Conservation (phyloP, 192 early-diverging fungal genomes). For the Gorgonomyces haynaldii region DNA sequence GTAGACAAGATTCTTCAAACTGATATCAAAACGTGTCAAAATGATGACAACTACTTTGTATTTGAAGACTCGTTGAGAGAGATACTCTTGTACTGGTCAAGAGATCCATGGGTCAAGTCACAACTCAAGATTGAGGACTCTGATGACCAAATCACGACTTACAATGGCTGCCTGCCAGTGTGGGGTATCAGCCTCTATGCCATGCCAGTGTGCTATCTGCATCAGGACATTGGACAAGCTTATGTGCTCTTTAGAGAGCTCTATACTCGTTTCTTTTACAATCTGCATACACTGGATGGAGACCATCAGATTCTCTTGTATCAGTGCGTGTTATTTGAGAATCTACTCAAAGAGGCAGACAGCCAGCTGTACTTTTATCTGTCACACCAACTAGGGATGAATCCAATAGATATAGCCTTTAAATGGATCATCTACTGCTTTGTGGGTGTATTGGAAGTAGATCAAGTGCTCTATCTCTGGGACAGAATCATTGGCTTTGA, state of each 20-base stretch:
- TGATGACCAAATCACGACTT: constrained; percentile 5
- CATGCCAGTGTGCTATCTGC: constrained; percentile 40
- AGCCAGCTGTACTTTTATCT: constrained; percentile 31
- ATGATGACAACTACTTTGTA: constrained; percentile 46
- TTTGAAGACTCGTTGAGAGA: constrained; percentile 42
- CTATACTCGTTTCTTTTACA: constrained; percentile 37
- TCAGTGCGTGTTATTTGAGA: constrained; percentile 30
- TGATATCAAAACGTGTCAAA: constrained; percentile 34
- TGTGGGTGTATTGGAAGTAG: constrained; percentile 40
- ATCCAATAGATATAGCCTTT: constrained; percentile 29
- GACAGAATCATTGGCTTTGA: constrained; percentile 44
- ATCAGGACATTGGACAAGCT: constrained; percentile 23
- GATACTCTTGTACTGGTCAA: constrained; percentile 34
- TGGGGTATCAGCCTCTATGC: constrained; percentile 38
- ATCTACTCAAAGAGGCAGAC: constrained; percentile 34
- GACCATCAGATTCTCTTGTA: constrained; percentile 12
- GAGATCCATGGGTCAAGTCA: constrained; percentile 35
- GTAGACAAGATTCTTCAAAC: constrained; percentile 28
- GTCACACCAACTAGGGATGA: constrained; percentile 11
- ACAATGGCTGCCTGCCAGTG: constrained; percentile 41
- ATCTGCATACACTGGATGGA: constrained; percentile 30
- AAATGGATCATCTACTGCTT: constrained; percentile 46
- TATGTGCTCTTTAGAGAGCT: constrained; percentile 44
- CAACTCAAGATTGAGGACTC: constrained; percentile 5
- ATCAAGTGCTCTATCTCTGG: constrained; percentile 45